These are phyloP conservation scores for Cryptosporidium bovis DNA, from an alignment of 169 alveolate species.

Conservation along the genomic window DNA sequence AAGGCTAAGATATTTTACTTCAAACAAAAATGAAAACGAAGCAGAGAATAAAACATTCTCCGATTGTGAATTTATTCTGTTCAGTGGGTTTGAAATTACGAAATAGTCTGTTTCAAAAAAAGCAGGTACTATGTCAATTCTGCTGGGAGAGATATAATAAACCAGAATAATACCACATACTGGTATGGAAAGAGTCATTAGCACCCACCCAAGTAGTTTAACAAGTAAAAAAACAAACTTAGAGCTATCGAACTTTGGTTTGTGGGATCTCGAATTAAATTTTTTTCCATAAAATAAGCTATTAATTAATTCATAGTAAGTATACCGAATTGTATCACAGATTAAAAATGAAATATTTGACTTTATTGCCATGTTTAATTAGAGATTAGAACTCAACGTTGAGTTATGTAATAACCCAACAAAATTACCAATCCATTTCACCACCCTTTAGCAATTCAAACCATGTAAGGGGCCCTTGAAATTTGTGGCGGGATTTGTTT, in stretches of 20 bases:
- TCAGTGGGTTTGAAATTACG: constrained; percentile 47
- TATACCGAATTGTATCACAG: constrained; percentile 3
- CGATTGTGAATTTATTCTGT: constrained; percentile 18
- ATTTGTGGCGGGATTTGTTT: neutral
- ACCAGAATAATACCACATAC: constrained; percentile 55
- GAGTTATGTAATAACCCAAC: neutral
- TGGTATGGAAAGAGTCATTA: constrained; percentile 34
- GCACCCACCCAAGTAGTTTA: constrained; percentile 45
- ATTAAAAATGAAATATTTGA: neutral
- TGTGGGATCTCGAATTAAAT: neutral
- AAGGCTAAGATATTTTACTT: constrained; percentile 32
- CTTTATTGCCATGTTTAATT: neutral
- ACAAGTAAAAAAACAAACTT: constrained; percentile 7
- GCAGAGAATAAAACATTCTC: constrained; percentile 20
- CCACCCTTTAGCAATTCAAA: neutral
- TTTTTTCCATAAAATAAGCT: constrained; percentile 54
- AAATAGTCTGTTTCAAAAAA: constrained; percentile 24
- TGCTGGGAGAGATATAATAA: constrained; percentile 43
- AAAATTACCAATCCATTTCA: neutral
- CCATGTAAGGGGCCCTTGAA: neutral
- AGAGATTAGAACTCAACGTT: neutral
- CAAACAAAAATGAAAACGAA: constrained; percentile 46
- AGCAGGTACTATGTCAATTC: constrained; percentile 63
- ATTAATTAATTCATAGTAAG: constrained; percentile 53
- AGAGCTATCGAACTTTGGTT: neutral